These are phyloP conservation scores for Sclerotinia borealis DNA, from an alignment of 2,329 filamentous ascomycete genomes.

Conservation along the genomic window DNA sequence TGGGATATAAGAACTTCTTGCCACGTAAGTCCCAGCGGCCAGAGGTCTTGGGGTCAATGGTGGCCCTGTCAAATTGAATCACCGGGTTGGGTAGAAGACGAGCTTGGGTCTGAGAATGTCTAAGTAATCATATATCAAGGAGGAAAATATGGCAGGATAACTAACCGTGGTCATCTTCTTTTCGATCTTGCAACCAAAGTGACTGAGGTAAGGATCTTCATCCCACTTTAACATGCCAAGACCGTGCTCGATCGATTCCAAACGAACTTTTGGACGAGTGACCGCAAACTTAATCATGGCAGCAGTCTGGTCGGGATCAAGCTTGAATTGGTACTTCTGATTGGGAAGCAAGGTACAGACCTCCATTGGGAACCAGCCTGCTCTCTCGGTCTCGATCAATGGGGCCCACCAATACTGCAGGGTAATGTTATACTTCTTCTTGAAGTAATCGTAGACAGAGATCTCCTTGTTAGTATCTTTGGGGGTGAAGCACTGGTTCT, in stretches of 20 bases:
- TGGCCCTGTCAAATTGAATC: slow-evolving; percentile 52
- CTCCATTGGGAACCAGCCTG: slow-evolving; percentile 56
- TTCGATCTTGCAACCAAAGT: slow-evolving; percentile 70
- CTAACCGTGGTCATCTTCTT: slow-evolving; percentile 49
- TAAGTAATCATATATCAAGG: slow-evolving; percentile 13
- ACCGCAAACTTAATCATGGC: slow-evolving; percentile 94
- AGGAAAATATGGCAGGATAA: not conserved
- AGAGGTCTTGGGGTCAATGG: slow-evolving; percentile 53
- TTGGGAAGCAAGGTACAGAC: slow-evolving; percentile 46
- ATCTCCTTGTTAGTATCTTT: slow-evolving; percentile 38
- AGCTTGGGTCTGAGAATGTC: slow-evolving; percentile 50
- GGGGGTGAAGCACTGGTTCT: slow-evolving; percentile 49
- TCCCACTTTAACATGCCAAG: slow-evolving; percentile 62
- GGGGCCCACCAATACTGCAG: slow-evolving; percentile 47
- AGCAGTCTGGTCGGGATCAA: slow-evolving; percentile 55
- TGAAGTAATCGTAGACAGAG: slow-evolving; percentile 50
- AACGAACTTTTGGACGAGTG: slow-evolving; percentile 64
- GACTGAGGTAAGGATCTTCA: slow-evolving; percentile 60
- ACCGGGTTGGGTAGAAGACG: slow-evolving; percentile 65
- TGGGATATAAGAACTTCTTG: slow-evolving; percentile 67
- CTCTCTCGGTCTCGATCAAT: slow-evolving; percentile 50
- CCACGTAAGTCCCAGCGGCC: slow-evolving; percentile 86
- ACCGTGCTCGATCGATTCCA: slow-evolving; percentile 59
- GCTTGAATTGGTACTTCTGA: slow-evolving; percentile 58
- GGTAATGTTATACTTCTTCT: slow-evolving; percentile 45